Evolutionary conservation across 2,329 filamentous ascomycete genomes (phyloP).

Genomic region (Bipolaris cookei): DNA sequence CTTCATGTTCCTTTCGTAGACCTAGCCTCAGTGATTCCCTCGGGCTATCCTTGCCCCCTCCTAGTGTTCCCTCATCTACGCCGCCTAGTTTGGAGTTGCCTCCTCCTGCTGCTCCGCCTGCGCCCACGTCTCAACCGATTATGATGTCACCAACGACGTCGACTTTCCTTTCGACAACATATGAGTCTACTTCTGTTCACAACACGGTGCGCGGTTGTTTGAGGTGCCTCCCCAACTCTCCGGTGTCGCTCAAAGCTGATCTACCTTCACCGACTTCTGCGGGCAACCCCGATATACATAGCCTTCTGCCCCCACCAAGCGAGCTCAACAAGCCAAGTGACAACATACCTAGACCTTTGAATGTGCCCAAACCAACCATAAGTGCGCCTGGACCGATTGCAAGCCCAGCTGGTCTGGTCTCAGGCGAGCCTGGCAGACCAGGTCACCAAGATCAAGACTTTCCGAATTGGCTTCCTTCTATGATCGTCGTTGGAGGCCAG

Average conservation of each 20-base stretch:
- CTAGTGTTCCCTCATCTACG: neutral
- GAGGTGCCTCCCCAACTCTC: slow-evolving; percentile 15
- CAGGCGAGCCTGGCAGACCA: neutral
- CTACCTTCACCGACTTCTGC: slow-evolving; percentile 1
- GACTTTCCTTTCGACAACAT: slow-evolving; percentile 38
- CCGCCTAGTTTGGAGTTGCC: neutral
- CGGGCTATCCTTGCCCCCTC: neutral
- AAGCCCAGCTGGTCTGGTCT: too few relatives aligned
- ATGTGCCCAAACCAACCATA: neutral
- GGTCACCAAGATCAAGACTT: slow-evolving; percentile 9
- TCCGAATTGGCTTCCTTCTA: slow-evolving; percentile 9
- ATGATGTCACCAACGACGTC: slow-evolving; percentile 19
- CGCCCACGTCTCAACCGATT: neutral
- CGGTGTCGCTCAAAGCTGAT: neutral
- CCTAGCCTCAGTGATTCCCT: neutral
- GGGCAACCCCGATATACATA: neutral
- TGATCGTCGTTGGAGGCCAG: slow-evolving; percentile 34
- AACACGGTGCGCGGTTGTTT: slow-evolving; percentile 38
- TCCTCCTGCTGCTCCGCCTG: neutral
- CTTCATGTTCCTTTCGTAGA: slow-evolving; percentile 30
- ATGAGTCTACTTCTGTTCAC: slow-evolving; percentile 34
- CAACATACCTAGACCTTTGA: neutral
- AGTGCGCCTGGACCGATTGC: slow-evolving; percentile 23
- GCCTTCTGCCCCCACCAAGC: slow-evolving; percentile 1
- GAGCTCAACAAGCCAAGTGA: neutral